Conservation (phyloP, 441 rosid genomes). For the Corymbia citriodora region DNA sequence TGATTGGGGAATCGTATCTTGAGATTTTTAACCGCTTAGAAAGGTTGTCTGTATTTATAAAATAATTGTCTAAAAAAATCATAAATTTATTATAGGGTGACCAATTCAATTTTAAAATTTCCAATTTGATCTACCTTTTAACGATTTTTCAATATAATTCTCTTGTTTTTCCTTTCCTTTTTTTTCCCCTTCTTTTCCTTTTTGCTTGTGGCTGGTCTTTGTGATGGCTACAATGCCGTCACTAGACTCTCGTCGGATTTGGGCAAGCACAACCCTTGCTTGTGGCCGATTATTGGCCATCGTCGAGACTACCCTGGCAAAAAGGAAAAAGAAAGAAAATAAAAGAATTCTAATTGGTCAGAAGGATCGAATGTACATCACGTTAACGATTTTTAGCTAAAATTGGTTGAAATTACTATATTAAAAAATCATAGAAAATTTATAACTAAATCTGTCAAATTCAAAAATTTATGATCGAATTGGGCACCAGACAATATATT, state of each 20-base stretch:
- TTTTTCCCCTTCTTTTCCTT: neutral
- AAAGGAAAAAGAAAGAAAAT: neutral
- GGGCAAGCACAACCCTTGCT: neutral
- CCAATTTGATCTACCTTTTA: neutral
- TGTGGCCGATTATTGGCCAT: neutral
- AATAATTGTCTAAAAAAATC: neutral
- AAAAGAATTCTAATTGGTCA: neutral
- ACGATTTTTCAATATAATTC: neutral
- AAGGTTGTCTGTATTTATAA: neutral
- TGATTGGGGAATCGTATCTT: neutral
- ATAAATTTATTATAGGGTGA: neutral
- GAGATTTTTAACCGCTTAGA: neutral
- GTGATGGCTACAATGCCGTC: fast-evolving
- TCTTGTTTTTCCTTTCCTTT: neutral
- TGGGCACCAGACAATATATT: too few species aligned
- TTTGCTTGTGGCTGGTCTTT: neutral
- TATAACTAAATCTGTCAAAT: neutral
- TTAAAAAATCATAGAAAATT: neutral
- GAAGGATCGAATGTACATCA: neutral
- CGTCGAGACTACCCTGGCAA: fast-evolving
- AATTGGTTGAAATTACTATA: neutral
- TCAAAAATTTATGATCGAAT: neutral
- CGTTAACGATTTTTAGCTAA: neutral
- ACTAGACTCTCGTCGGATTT: neutral
- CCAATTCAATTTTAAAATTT: neutral